phyloP scores from a whole-genome alignment of 768 basidiomycete genomes.

The Leccinum variicolor region DNA sequence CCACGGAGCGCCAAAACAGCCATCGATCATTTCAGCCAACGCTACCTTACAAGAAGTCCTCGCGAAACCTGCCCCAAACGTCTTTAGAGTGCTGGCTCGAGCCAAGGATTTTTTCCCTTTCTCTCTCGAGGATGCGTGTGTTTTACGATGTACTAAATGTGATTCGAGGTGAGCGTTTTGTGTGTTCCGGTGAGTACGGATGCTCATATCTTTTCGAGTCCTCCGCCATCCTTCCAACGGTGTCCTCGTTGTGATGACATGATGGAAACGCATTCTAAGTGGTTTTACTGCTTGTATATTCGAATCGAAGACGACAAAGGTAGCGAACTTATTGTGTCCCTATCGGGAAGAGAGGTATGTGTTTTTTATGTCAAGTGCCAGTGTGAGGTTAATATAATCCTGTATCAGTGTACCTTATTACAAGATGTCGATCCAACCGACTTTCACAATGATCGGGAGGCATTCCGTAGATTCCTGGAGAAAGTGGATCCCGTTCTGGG shows the following conservation, averaged over 20 bases:
- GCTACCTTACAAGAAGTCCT: constrained; percentile 39
- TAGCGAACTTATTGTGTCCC: constrained; percentile 40
- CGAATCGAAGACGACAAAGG: constrained; percentile 50
- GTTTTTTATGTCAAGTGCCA: not conserved
- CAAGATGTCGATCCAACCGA: constrained; percentile 43
- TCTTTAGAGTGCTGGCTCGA: constrained; percentile 45
- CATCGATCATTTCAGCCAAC: not conserved
- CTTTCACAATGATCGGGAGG: constrained; percentile 37
- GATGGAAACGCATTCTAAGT: constrained; percentile 46
- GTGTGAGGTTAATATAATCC: not conserved
- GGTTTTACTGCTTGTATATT: constrained; percentile 48
- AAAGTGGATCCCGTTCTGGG: constrained; percentile 47
- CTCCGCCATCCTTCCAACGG: constrained; percentile 38
- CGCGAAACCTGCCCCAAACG: constrained; percentile 30
- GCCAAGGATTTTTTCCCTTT: constrained; percentile 56
- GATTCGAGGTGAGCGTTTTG: constrained; percentile 39
- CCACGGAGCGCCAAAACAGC: not conserved
- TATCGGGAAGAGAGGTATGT: constrained; percentile 47
- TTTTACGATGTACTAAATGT: constrained; percentile 52
- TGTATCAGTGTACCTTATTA: constrained; percentile 41
- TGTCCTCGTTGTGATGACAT: constrained; percentile 55
- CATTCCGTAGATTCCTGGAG: constrained; percentile 35
- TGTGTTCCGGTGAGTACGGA: not conserved
- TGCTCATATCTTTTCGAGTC: constrained; percentile 31
- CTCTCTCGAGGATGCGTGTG: constrained; percentile 44